Evolutionary conservation across 139 green algal genomes (phyloP), one percentile per base, ranked within the genome.

Genomic region (Chlorella vulgaris): DNA sequence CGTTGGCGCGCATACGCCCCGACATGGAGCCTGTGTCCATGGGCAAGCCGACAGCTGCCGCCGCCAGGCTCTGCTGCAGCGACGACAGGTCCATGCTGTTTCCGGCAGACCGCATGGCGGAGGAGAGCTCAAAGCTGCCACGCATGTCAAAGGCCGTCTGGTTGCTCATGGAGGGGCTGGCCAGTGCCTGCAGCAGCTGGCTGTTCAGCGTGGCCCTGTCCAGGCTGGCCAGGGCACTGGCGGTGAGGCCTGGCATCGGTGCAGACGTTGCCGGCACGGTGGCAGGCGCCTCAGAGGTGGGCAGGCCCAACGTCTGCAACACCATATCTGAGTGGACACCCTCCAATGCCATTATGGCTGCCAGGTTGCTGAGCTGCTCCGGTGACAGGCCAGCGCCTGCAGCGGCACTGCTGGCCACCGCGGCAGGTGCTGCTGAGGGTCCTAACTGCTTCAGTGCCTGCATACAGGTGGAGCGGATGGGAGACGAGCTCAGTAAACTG

Each of bases 361-460:
- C 83, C 47, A 87, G 61, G 78, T 82, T 85, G 78, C 69, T 78
- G 6, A 87, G 50, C 69, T 85, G 83, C 33, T 87, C 83, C 15
- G 43, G 15, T 33, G 29, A 31, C 18, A 81, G 26, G 75, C 42
- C 4, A 7, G 4, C 40, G 22, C 21, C 62, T 39, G n/a, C 51
- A 51, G 4, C 28, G 21, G 42, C 51, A 5, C n/a, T n/a, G 33
- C n/a, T 15, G 31, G 50, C 29, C 55, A 40, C 21, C 26, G 22
- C 55, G 26, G 13, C n/a, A 13, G 73, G 24, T 33, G n/a, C 69
- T 26, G 36, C 43, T 62, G 69, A n/a, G 40, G 40, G 42, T 24
- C 75, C 60, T 40, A 81, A 43, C 75, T 63, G 61, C 76, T 81
- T 74, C 29, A 63, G 62, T 4, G 61, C 50, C 42, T 61, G 69